Evolutionary conservation across 1,284 basidiomycete species (phyloP).

Genomic region (Tremellales sp.): DNA sequence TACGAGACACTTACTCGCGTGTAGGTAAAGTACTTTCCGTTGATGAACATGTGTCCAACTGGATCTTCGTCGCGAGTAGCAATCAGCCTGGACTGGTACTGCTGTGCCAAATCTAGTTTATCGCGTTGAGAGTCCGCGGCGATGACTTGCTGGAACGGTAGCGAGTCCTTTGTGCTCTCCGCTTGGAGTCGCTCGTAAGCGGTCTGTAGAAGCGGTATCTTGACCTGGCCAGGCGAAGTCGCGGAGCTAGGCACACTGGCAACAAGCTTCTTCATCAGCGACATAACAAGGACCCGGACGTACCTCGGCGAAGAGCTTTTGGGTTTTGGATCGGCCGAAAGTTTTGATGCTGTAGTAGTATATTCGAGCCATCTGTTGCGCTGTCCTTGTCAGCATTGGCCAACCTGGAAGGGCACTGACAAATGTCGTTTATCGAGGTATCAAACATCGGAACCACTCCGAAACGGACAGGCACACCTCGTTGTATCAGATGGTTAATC

Average conservation of each 20-base stretch:
- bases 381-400: constrained; percentile 43
- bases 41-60: constrained; percentile 63
- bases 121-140: constrained; percentile 32
- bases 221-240: constrained; percentile 17
- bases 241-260: constrained; percentile 16
- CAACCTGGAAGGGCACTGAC: constrained; percentile 14
- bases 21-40: constrained; percentile 73
- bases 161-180: constrained; percentile 12
- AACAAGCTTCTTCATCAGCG: constrained; percentile 18
- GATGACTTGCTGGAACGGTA: constrained; percentile 48
- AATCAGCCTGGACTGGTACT: constrained; percentile 33
- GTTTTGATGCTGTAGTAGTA: constrained; percentile 64
- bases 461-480: constrained; percentile 71
- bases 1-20: constrained; percentile 64
- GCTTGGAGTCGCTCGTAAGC: constrained; percentile 28
- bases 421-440: constrained; percentile 38
- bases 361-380: constrained; percentile 65
- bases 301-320: constrained; percentile 60
- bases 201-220: constrained; percentile 18
- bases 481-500: constrained; percentile 64
- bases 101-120: constrained; percentile 14
- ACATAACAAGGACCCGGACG: constrained; percentile 10
- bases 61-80: constrained; percentile 25
- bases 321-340: constrained; percentile 61
- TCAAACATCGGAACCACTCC: constrained; percentile 69